These are phyloP conservation scores for Begonia loranthoides DNA, from an alignment of 306 rosid species.

Conservation along the genomic window DNA sequence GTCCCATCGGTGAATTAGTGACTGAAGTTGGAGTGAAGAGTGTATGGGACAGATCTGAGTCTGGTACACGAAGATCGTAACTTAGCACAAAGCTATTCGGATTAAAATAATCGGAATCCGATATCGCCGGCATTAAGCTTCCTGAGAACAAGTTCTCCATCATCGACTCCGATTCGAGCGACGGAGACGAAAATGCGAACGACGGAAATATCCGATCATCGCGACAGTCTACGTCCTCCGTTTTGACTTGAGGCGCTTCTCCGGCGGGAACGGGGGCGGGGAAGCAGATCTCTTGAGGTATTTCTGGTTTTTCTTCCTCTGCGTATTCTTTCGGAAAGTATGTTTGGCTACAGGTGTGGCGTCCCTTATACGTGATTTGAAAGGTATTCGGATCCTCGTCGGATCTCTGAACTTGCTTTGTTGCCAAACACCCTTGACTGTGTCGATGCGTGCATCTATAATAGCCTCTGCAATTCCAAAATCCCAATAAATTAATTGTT, in stretches of 20 bases:
- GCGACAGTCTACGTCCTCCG: slow-evolving; percentile 20
- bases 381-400: slow-evolving; percentile 40
- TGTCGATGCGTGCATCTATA: slow-evolving; percentile 50
- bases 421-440: slow-evolving; percentile 47
- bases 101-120: slow-evolving; percentile 33
- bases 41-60: slow-evolving; percentile 42
- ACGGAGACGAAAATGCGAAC: slow-evolving; percentile 28
- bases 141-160: slow-evolving; percentile 22
- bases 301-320: slow-evolving; percentile 1
- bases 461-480: slow-evolving; percentile 33
- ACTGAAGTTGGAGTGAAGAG: slow-evolving; percentile 48
- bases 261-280: slow-evolving; percentile 3
- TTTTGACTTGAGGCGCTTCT: slow-evolving; percentile 25
- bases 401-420: slow-evolving; percentile 58
- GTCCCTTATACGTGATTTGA: slow-evolving; percentile 42
- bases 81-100: slow-evolving; percentile 18
- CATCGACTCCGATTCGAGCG: slow-evolving; percentile 22
- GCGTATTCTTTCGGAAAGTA: slow-evolving; percentile 5
- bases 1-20: slow-evolving; percentile 42
- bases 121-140: slow-evolving; percentile 18
- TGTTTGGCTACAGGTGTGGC: slow-evolving; percentile 37
- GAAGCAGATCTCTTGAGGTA: background rate
- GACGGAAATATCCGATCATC: slow-evolving; percentile 26
- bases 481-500: background rate
- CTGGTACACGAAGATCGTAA: slow-evolving; percentile 34